Base-by-base conservation (phyloP, 345 rosid genomes). In the Geranium rotundifolium region DNA sequence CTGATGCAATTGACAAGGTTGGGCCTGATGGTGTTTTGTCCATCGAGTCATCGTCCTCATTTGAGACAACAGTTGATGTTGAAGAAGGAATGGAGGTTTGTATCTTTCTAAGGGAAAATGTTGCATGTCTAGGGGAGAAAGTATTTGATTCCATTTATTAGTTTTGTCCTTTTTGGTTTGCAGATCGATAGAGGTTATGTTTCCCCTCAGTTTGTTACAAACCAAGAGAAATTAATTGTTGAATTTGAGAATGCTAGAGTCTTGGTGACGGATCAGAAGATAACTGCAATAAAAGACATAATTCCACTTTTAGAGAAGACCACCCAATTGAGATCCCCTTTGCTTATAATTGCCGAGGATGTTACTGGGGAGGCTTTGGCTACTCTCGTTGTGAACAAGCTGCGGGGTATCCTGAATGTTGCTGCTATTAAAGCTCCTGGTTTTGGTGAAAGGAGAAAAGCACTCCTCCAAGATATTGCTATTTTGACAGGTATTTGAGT, bases 21-120 rank as follows among this genome's bases (percentile, higher is more conserved):
- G 99, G 99, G 19, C 96, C 99, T 67, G 99, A 90, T 78, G 99
- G 97, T 76, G 99, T 90, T 65, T 59, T 93, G 74, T 93, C 99
- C 58, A 93, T 93, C 68, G 97, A 93, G 72, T 93, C 97, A 39
- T 93, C 99, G 16, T 90, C 99, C 14, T 93, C 99, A 0, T 93
- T 88, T 60, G 97, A 93, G 82, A 93, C 99, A 7, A 85, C 96
- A 0, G 95, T 93, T 34, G 99, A 90, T 68, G 96, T 93, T 63
- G 97, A 93, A 78, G 99, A 93, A 77, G 99, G 97, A 75, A 90
- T 82, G 95, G 97, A 90, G 95, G 96, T 93, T 7, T 60, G 75
- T 59, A 17, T 59, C 16, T 61, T 66, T 13, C 17, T 0, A 0
- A 0, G 9, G 9, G 8, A 10, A 20, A 19, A 9, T 61, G 18